Percentiles rank a stretch among this genome's conserved stretches.
These are phyloP conservation scores for Jackrogersella multiformis DNA, from an alignment of 495 filamentous ascomycete species.

Conservation along the genomic window DNA sequence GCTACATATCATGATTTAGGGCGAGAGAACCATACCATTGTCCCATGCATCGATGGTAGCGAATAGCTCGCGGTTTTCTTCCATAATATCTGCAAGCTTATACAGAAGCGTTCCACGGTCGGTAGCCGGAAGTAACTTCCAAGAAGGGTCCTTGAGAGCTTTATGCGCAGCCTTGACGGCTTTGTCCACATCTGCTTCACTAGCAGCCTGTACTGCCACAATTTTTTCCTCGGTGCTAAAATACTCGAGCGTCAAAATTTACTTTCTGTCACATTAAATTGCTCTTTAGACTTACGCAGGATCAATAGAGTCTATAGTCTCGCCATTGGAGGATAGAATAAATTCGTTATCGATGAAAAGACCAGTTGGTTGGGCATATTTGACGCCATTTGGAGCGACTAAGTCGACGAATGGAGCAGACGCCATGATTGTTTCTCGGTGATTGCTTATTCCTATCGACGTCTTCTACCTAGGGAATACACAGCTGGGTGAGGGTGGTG, in stretches of 20 bases:
- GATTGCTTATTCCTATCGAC: background rate
- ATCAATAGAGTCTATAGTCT: conserved; percentile 8
- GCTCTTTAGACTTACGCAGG: conserved; percentile 1
- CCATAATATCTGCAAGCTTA: conserved; percentile 6
- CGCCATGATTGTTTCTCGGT: background rate
- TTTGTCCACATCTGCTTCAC: conserved; percentile 2
- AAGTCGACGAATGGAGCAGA: conserved; percentile 7
- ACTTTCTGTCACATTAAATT: background rate
- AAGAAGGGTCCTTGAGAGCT: conserved; percentile 6
- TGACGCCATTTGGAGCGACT: background rate
- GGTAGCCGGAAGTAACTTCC: conserved; percentile 2
- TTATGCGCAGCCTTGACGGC: conserved; percentile 12
- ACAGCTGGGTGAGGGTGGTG: too few relatives aligned
- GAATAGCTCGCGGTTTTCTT: conserved; percentile 4
- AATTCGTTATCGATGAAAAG: conserved; percentile 12
- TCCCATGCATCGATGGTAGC: conserved; percentile 11
- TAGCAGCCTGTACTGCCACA: conserved; percentile 2
- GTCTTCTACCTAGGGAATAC: background rate
- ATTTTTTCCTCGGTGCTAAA: conserved; percentile 10
- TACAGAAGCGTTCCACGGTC: conserved; percentile 6
- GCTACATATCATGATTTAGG: background rate
- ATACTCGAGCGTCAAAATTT: background rate
- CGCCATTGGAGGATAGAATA: background rate
- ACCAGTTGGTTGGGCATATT: conserved; percentile 6
- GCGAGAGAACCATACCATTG: background rate